Evolutionary conservation across 208 protist species (phyloP).

Genomic region (Acanthamoeba sp.): DNA sequence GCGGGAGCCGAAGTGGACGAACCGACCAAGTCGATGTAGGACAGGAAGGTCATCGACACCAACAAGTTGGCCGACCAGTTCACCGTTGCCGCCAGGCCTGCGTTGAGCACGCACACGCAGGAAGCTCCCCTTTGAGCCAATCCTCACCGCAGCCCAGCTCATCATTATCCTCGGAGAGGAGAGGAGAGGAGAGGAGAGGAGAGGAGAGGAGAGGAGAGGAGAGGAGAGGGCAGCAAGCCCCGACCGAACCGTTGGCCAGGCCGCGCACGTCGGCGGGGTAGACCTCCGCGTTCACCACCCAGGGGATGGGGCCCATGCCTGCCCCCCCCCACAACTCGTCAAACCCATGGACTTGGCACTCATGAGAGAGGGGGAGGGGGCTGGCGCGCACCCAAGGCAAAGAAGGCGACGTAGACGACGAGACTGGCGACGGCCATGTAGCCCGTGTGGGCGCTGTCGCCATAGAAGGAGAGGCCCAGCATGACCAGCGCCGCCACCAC

Average conservation of each 20-base stretch:
- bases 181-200: no score
- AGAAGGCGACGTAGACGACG: slow-evolving; percentile 35
- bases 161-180: no score
- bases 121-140: no score
- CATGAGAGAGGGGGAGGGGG: background rate
- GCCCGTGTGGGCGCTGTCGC: slow-evolving; percentile 73
- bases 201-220: background rate
- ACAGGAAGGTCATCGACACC: slow-evolving; percentile 93
- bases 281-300: slow-evolving; percentile 94
- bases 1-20: slow-evolving; percentile 87
- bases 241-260: background rate
- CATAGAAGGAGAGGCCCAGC: slow-evolving; percentile 93
- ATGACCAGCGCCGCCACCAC: slow-evolving; percentile 89
- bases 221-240: slow-evolving; percentile 81
- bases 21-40: slow-evolving; percentile 88
- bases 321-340: background rate
- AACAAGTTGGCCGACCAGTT: slow-evolving; percentile 94
- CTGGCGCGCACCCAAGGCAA: background rate
- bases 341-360: no score
- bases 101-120: no score
- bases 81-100: slow-evolving; percentile 93
- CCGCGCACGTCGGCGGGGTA: slow-evolving; percentile 92
- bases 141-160: no score
- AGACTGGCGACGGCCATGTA: slow-evolving; percentile 40
- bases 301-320: slow-evolving; percentile 94